Evolutionary conservation across 495 filamentous ascomycete genomes (phyloP), one percentile per base, ranked within the genome.

Genomic region (Aspergillus mulundensis): DNA sequence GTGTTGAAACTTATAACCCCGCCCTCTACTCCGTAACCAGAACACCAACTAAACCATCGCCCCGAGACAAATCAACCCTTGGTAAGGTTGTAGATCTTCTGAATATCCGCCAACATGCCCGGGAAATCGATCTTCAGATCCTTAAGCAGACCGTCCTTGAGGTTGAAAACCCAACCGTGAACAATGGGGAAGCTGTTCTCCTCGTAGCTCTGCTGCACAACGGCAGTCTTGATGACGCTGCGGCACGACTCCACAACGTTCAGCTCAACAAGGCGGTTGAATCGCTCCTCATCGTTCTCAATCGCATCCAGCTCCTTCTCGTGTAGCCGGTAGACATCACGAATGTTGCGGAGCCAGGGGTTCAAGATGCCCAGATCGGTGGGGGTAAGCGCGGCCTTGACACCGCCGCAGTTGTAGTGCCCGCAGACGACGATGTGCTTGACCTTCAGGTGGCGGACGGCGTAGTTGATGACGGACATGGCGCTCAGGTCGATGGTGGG

Each of bases 341-440:
- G 77, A 24, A 92, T 73, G 3, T 89, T 89, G 47, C 81, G 75
- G 30, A 95, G 74, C 90, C 90, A 95, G 0, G 83, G 84, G 67
- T 94, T 89, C 19, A 94, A 75, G 10, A 87, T 75, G 1, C 89
- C 89, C 47, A 94, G 67, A 45, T 84, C 82, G 8, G 63, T 63
- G 48, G 88, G 81, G 1, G 74, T 74, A 20, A 94, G 71, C 0
- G 89, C 81, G 0, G 84, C 90, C 0, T 74, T 76, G 3, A 87
- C 88, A 0, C 90, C 90, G 3, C 90, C 90, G 74, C 90, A 95
- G 44, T 73, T 74, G 23, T 87, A 85, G 74, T 95, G 90, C 0
- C 90, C 90, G 73, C 87, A 91, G 11, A 95, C 78, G 50, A 95
- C 82, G 54, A 95, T 81, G 67, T 91, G 87, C 72, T 88, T 80